Evolutionary conservation across 352 stramenopile species (phyloP), one percentile per base, ranked within the genome.

Genomic region (Pythium rhizo-oryzae): DNA sequence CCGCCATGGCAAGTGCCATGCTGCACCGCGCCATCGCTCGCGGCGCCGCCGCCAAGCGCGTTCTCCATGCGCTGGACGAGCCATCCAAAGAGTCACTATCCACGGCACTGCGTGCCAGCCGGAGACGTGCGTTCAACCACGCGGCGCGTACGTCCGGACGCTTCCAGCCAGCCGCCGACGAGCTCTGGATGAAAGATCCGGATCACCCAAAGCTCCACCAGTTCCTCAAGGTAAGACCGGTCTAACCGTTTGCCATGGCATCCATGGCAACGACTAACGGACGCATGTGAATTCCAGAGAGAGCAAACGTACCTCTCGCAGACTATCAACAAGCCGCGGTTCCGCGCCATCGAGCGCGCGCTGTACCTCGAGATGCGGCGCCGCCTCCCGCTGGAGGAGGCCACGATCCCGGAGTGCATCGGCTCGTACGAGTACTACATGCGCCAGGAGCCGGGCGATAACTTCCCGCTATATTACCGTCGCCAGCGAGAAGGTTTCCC

Each of bases 401-500:
- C 75, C 37, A 83, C 78, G 49, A 78, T 94, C n/a, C 85, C 87
- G 2, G 87, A 96, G 62, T 79, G 79, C 59, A 91, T 96, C 52
- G 85, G 87, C 50, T 64, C 71, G 13, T 92, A 80, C 60, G 81
- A 92, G 39, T 96, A 96, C 67, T 93, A 84, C 65, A 86, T 90
- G 69, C 74, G 74, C 9, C 83, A 93, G 60, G 59, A 70, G 5
- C 74, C 81, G 0, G 66, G 80, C 1, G 70, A 90, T 44, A 96
- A 96, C 64, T 96, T 89, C 53, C 85, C 83, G 0, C 81, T 92
- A 28, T 96, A 94, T 68, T 93, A 86, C 59, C 87, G 87, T 16
- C 76, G 75, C 19, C 73, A 76, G n/a, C 61, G 71, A 21, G 62
- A 21, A 55, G 41, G 18, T 2, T 55, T 47, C n/a, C 44, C 44